These are phyloP conservation scores for Penicillium aurantiogriseum DNA, from an alignment of 2,329 filamentous ascomycete genomes.

Conservation along the genomic window DNA sequence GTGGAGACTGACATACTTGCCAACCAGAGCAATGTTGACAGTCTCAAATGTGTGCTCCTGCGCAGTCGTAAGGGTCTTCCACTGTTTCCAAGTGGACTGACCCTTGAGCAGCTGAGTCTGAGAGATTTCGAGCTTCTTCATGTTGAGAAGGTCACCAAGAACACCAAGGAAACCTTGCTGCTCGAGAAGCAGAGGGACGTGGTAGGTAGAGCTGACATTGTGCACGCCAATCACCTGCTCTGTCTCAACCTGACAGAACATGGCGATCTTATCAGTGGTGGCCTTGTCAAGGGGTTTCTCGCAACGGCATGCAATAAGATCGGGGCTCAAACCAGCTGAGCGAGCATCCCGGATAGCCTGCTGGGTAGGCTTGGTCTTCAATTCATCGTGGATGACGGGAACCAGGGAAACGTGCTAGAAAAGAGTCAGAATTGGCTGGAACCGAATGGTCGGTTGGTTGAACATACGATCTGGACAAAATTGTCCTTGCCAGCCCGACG, in stretches of 20 bases:
- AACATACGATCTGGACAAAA: conserved; percentile 68
- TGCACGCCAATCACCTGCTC: conserved; percentile 84
- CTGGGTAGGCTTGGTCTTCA: conserved; percentile 97
- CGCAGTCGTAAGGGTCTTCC: conserved; percentile 68
- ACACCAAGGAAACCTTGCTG: conserved; percentile 72
- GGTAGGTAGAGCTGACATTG: conserved; percentile 86
- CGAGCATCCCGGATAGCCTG: conserved; percentile 80
- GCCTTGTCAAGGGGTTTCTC: conserved; percentile 68
- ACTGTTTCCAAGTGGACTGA: conserved; percentile 69
- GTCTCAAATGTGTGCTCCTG: conserved; percentile 65
- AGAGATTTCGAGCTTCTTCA: conserved; percentile 51
- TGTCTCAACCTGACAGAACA: conserved; percentile 80
- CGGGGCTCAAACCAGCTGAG: conserved; percentile 71
- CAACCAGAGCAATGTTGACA: conserved; percentile 83
- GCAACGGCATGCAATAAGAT: conserved; percentile 90
- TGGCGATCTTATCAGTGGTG: conserved; percentile 82
- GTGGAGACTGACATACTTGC: conserved; percentile 82
- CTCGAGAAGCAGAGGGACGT: conserved; percentile 84
- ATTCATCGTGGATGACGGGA: conserved; percentile 69
- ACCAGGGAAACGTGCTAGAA: conserved; percentile 66
- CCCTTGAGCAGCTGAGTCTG: conserved; percentile 60
- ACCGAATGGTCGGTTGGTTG: not conserved
- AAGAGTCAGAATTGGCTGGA: not conserved
- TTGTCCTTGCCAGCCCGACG: conserved; percentile 70
- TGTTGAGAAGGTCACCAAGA: conserved; percentile 62